These are phyloP conservation scores for Dicorynia guianensis DNA, from an alignment of 306 rosid species.

Conservation along the genomic window DNA sequence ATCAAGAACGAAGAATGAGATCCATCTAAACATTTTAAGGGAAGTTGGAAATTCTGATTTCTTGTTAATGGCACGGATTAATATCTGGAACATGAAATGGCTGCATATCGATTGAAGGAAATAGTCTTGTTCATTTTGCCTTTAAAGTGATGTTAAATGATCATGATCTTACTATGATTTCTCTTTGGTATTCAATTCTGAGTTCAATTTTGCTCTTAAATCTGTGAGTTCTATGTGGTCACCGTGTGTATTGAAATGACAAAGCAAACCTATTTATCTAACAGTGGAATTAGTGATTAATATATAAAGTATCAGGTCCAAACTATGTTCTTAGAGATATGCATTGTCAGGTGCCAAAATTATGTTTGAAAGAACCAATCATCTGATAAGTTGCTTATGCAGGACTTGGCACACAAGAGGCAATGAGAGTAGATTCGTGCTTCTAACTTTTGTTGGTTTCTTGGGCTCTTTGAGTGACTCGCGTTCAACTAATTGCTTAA, in stretches of 20 bases:
- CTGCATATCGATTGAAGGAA: not conserved
- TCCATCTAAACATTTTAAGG: not conserved
- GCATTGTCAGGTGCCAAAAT: not conserved
- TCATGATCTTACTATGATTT: not conserved
- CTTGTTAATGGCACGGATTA: not conserved
- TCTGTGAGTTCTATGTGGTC: not conserved
- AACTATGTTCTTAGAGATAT: not conserved
- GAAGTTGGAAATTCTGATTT: conserved; percentile 19
- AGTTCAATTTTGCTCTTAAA: not conserved
- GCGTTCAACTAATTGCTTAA: not conserved
- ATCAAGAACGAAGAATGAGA: not conserved
- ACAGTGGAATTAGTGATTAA: not conserved
- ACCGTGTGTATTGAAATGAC: not conserved
- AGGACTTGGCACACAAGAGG: conserved; percentile 5
- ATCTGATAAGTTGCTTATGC: not conserved
- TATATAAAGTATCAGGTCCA: not conserved
- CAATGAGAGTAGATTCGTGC: not conserved
- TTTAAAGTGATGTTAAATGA: not conserved
- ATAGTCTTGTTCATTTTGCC: not conserved
- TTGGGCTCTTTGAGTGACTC: not conserved
- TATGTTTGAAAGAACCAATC: not conserved
- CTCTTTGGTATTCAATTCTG: not conserved
- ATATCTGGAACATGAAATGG: not conserved
- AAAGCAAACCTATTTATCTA: not conserved
- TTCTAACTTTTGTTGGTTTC: not conserved